Base-by-base conservation (phyloP, 129 eudicot species). In the Solidago caesia region DNA sequence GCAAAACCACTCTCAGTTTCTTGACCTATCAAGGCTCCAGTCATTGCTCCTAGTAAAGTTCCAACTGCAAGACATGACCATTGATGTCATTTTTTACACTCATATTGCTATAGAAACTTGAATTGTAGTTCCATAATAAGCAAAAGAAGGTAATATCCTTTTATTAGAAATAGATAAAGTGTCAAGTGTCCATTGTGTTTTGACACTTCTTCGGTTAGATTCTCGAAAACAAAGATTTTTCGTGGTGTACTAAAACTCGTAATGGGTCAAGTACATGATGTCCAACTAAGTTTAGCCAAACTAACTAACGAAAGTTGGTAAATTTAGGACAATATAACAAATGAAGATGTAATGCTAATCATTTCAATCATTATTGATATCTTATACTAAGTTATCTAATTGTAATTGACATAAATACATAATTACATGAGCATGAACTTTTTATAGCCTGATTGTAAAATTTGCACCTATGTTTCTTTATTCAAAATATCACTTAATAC, bases 1-100 rank as follows among this genome's bases (percentile, higher is more conserved):
- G 88, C 87, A 70, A 94, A 94, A 16, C 98, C 97, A 48, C 96
- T 94, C 76, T 94, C 97, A 0, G 98, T 94, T 80, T 94, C 98
- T 84, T 94, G 98, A 45, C 98, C 98, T 7, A 94, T 94, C 67
- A 94, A 76, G 16, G 98, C 98, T 57, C 98, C 98, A 5, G 97
- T 90, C 91, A 94, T 70, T 64, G 97, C 97, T 57, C 98, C 98
- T 79, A 94, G 81, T 63, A 94, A 77, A 21, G 96, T 90, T n/a
- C 98, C 97, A 55, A 94, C 98, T 94, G 93, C 92, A 86, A 10
- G 2, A 44, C 57, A 56, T 57, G 53, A 56, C 76, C 53, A 51
- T 27, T 8, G 27, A 62, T 80, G 46, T 62, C 59, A 65, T 42
- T 44, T 27, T 55, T 6, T 48, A 2, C 12, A 48, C 9, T 33